phyloP scores from a whole-genome alignment of 2,329 filamentous ascomycete species.

The Scopulariopsis brevicaulis region DNA sequence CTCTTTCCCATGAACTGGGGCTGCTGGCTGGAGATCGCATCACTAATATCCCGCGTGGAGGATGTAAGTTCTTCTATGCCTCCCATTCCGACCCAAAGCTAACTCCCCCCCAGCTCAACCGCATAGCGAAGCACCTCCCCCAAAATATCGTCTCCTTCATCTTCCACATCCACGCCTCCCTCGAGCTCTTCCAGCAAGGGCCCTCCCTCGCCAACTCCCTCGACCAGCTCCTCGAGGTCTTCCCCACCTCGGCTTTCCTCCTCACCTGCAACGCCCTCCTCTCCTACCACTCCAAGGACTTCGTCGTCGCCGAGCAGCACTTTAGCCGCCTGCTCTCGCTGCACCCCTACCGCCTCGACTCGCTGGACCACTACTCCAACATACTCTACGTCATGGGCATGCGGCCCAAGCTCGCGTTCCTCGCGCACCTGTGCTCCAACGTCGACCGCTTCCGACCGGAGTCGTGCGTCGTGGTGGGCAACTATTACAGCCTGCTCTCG shows the following conservation, averaged over 20 bases:
- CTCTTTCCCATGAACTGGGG: constrained; percentile 94
- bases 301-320: constrained; percentile 55
- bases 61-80: constrained; percentile 47
- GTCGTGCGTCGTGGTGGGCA: constrained; percentile 92
- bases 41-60: constrained; percentile 66
- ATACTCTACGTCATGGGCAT: constrained; percentile 89
- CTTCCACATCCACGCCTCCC: constrained; percentile 82
- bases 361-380: constrained; percentile 92
- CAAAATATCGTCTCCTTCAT: constrained; percentile 89
- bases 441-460: constrained; percentile 95
- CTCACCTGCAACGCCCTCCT: constrained; percentile 82
- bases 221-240: constrained; percentile 69
- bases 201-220: constrained; percentile 64
- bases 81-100: constrained; percentile 6
- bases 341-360: constrained; percentile 66
- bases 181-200: constrained; percentile 84
- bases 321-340: constrained; percentile 72
- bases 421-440: constrained; percentile 81
- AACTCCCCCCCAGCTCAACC: constrained; percentile 47
- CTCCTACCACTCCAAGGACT: constrained; percentile 80
- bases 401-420: constrained; percentile 79
- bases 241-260: constrained; percentile 80
- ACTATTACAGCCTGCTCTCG: constrained; percentile 91
- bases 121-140: constrained; percentile 61
- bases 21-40: constrained; percentile 86